phyloP scores from a whole-genome alignment of 2,329 filamentous ascomycete species.

The Monosporascus sp. region DNA sequence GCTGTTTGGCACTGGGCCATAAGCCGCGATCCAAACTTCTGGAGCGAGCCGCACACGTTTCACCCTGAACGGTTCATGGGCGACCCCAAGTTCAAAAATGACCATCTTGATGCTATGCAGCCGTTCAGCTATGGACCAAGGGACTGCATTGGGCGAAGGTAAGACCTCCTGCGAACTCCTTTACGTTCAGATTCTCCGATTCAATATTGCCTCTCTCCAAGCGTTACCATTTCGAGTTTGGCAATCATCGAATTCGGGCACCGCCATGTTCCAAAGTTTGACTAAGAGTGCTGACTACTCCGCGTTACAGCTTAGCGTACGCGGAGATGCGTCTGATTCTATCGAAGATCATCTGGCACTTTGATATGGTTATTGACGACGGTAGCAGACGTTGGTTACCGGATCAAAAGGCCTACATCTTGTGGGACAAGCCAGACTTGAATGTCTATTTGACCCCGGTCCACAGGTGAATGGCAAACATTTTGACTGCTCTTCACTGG shows the following conservation, averaged over 20 bases:
- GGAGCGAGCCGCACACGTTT: constrained; percentile 1
- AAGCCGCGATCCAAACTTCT: constrained; percentile 1
- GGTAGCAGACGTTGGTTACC: constrained; percentile 1
- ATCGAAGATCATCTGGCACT: constrained; percentile 1
- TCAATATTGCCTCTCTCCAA: too few relatives aligned
- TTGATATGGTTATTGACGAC: constrained; percentile 1
- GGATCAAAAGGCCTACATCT: constrained; percentile 1
- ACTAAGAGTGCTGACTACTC: background rate
- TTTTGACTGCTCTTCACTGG: too few relatives aligned
- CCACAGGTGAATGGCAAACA: too few relatives aligned
- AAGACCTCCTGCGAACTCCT: background rate
- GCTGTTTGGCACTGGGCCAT: constrained; percentile 2
- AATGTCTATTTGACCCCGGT: too few relatives aligned
- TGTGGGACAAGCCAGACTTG: constrained; percentile 3
- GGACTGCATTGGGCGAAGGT: constrained; percentile 4
- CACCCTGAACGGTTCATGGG: constrained; percentile 3
- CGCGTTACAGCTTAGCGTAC: background rate
- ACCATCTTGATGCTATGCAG: constrained; percentile 1
- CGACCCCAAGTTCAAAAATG: background rate
- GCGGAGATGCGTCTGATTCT: constrained; percentile 4
- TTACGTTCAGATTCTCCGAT: background rate
- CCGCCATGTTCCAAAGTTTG: too few relatives aligned
- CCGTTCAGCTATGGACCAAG: constrained; percentile 2
- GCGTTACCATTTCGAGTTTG: too few relatives aligned
- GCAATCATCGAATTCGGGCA: too few relatives aligned